These are phyloP conservation scores for Taphrina communis DNA, from an alignment of 1,139 yeast species.

Conservation along the genomic window DNA sequence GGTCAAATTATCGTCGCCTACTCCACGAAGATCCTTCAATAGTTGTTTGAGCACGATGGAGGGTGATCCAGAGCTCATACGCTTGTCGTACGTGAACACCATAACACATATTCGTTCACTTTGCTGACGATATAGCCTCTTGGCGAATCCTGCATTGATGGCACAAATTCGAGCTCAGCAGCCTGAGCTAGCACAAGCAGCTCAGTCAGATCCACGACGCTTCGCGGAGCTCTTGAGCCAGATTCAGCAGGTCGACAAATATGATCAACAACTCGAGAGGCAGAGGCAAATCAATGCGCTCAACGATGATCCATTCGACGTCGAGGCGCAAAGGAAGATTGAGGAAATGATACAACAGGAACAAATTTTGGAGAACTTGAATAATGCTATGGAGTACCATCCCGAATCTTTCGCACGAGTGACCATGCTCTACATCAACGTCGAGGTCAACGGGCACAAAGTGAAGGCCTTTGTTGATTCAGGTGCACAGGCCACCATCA, in stretches of 20 bases:
- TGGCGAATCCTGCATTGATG: conserved; percentile 44
- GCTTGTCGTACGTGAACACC: conserved; percentile 8
- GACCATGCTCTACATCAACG: conserved; percentile 78
- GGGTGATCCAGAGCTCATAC: conserved; percentile 30
- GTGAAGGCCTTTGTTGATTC: conserved; percentile 95
- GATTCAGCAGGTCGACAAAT: conserved; percentile 26
- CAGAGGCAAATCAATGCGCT: conserved; percentile 48
- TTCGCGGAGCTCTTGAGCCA: conserved; percentile 24
- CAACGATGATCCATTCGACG: conserved; percentile 71
- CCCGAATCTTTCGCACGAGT: conserved; percentile 88
- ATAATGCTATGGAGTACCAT: conserved; percentile 78
- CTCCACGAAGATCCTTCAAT: not conserved
- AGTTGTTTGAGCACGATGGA: conserved; percentile 9
- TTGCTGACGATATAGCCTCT: conserved; percentile 43
- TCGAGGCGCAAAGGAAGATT: conserved; percentile 71
- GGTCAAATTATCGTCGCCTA: too few species aligned
- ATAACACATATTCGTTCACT: not conserved
- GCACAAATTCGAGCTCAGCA: conserved; percentile 37
- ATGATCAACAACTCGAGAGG: conserved; percentile 34
- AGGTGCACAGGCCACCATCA: conserved; percentile 91
- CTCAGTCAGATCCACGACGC: conserved; percentile 50
- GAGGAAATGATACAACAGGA: conserved; percentile 67
- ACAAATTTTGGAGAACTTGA: conserved; percentile 77
- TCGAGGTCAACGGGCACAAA: conserved; percentile 76
- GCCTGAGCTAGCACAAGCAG: conserved; percentile 49